phyloP scores from a whole-genome alignment of 345 rosid species.

The Linum tenue region DNA sequence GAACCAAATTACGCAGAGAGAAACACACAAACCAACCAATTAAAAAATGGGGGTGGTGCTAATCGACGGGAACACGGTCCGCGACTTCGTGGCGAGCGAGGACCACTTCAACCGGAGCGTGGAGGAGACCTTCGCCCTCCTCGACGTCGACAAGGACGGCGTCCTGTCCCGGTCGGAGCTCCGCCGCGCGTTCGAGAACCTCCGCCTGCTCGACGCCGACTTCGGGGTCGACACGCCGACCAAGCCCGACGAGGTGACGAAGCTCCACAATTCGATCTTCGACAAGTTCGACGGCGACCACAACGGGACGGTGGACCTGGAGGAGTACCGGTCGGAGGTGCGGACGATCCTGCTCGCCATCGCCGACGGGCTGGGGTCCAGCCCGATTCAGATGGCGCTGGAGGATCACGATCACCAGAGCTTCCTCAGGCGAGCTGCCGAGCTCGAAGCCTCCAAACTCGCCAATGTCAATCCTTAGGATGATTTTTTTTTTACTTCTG shows the following conservation, averaged over 20 bases:
- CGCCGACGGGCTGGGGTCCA: constrained; percentile 59
- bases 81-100: constrained; percentile 42
- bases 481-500: neutral
- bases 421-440: constrained; percentile 58
- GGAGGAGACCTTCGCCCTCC: constrained; percentile 31
- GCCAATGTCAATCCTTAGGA: neutral
- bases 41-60: constrained; percentile 50
- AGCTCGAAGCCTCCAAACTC: constrained; percentile 59
- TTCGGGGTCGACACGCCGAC: constrained; percentile 51
- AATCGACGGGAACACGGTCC: constrained; percentile 67
- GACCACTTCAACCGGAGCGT: constrained; percentile 42
- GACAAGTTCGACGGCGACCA: constrained; percentile 53
- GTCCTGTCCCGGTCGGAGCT: constrained; percentile 55
- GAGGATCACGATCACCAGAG: constrained; percentile 38
- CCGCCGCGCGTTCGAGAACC: constrained; percentile 54
- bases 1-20: neutral
- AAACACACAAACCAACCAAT: neutral
- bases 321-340: constrained; percentile 57
- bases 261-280: constrained; percentile 56
- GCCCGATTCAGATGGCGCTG: constrained; percentile 61
- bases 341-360: constrained; percentile 64
- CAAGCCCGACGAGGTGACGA: constrained; percentile 40
- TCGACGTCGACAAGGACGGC: constrained; percentile 59
- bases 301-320: constrained; percentile 41
- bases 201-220: constrained; percentile 53